Conservation (phyloP, 1,284 basidiomycete species). For the Entoloma clypeatum region DNA sequence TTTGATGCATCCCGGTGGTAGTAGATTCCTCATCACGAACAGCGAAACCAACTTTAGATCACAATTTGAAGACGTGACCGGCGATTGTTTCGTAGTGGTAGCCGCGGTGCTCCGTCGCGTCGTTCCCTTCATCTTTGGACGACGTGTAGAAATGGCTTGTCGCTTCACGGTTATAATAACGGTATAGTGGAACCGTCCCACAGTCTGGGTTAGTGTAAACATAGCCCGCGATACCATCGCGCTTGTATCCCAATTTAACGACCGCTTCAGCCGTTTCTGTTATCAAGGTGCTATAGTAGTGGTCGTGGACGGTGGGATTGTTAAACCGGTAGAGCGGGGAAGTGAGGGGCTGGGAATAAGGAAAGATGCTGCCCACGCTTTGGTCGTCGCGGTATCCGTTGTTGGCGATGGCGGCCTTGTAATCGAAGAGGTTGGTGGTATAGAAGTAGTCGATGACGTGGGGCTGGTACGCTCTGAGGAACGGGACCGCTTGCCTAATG, state of each 20-base stretch:
- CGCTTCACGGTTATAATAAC: slow-evolving; percentile 6
- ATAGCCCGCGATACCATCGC: slow-evolving; percentile 15
- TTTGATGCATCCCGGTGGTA: too few species aligned
- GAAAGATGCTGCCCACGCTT: slow-evolving; percentile 12
- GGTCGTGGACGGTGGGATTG: slow-evolving; percentile 1
- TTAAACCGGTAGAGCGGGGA: slow-evolving; percentile 12
- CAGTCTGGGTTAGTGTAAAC: slow-evolving; percentile 17
- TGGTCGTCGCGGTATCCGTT: slow-evolving; percentile 6
- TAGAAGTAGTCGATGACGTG: slow-evolving; percentile 9
- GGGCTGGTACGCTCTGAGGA: slow-evolving; percentile 4
- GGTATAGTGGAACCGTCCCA: slow-evolving; percentile 20
- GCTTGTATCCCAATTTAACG: slow-evolving; percentile 5
- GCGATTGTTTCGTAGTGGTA: slow-evolving; percentile 15
- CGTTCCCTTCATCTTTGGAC: slow-evolving; percentile 10
- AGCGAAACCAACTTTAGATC: slow-evolving; percentile 15
- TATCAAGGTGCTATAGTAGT: slow-evolving; percentile 12
- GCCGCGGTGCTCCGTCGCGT: slow-evolving; percentile 9
- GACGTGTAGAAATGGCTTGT: slow-evolving; percentile 21
- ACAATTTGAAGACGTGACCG: slow-evolving; percentile 17
- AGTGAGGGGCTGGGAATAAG: slow-evolving; percentile 4
- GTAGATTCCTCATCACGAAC: too few species aligned
- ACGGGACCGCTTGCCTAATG: slow-evolving; percentile 5
- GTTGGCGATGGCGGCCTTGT: slow-evolving; percentile 4
- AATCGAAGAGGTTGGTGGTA: slow-evolving; percentile 10
- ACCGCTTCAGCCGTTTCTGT: slow-evolving; percentile 12